Evolutionary conservation across 331 rosid genomes (phyloP).

Genomic region (Acacia concinna): DNA sequence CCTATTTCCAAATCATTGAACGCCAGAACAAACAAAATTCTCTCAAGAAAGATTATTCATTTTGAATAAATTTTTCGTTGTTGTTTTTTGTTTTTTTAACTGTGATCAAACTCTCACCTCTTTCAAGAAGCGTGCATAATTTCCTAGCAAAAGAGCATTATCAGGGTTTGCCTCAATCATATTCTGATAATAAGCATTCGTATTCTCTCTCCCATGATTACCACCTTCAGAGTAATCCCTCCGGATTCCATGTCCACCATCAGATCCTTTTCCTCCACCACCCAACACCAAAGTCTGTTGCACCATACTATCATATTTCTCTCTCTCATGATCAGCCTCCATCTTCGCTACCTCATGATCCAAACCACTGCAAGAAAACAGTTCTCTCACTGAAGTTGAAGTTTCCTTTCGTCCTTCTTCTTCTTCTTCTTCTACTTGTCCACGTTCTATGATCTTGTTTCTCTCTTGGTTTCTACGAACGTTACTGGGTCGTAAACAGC

Average conservation of each 20-base stretch:
- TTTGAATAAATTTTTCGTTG: no score
- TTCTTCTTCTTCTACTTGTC: neutral
- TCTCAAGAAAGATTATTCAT: no score
- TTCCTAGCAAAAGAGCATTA: conserved; percentile 75
- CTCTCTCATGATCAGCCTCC: conserved; percentile 12
- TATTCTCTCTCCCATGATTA: conserved; percentile 51
- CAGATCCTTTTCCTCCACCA: conserved; percentile 46
- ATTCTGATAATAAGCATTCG: conserved; percentile 64
- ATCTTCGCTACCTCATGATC: conserved; percentile 20
- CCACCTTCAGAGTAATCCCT: conserved; percentile 44
- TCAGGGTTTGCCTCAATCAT: conserved; percentile 86
- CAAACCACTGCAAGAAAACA: conserved; percentile 57
- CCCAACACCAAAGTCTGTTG: conserved; percentile 56
- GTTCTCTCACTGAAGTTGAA: conserved; percentile 36
- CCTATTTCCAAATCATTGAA: conserved; percentile 41
- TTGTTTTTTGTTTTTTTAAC: no score
- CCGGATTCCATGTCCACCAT: conserved; percentile 39
- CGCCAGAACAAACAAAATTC: neutral
- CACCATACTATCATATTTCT: conserved; percentile 31
- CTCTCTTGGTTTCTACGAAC: neutral
- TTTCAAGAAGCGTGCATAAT: conserved; percentile 82
- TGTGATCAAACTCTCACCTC: conserved; percentile 52
- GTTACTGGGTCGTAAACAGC: neutral
- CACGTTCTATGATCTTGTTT: conserved; percentile 27
- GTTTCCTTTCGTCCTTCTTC: conserved; percentile 23